Percentiles rank a stretch among this genome's conserved stretches.
These are phyloP conservation scores for Phytophthora sojae DNA, from an alignment of 352 stramenopile species.

Conservation along the genomic window DNA sequence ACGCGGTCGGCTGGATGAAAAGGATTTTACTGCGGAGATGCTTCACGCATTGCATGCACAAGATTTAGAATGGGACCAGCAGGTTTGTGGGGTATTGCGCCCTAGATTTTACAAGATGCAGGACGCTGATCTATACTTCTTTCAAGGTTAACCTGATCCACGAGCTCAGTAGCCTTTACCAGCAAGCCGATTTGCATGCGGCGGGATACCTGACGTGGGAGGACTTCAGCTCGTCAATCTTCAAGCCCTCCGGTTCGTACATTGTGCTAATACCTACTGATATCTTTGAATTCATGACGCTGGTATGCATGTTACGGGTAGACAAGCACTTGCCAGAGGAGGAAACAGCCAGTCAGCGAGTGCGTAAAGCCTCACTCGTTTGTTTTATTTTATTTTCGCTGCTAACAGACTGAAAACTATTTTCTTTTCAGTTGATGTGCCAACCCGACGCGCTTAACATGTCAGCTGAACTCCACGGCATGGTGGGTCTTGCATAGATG, in stretches of 20 bases:
- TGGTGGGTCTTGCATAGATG: slow-evolving; percentile 37
- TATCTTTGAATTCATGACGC: not conserved
- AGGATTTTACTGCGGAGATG: slow-evolving; percentile 57
- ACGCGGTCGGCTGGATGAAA: slow-evolving; percentile 38
- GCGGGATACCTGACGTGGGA: slow-evolving; percentile 46
- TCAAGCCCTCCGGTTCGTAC: slow-evolving; percentile 44
- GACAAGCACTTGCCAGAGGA: slow-evolving; percentile 11
- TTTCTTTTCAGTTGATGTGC: slow-evolving; percentile 28
- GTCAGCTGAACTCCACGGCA: slow-evolving; percentile 50
- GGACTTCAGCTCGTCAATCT: slow-evolving; percentile 57
- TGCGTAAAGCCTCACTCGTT: not conserved
- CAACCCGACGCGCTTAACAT: slow-evolving; percentile 47
- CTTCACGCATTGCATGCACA: slow-evolving; percentile 34
- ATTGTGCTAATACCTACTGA: not conserved
- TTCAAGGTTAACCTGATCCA: slow-evolving; percentile 42
- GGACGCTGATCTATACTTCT: not conserved
- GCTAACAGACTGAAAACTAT: not conserved
- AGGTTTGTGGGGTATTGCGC: slow-evolving; percentile 22
- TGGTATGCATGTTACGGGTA: not conserved
- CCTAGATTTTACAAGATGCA: too few relatives aligned
- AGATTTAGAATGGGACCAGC: slow-evolving; percentile 24
- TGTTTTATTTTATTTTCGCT: not conserved
- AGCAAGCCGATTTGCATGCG: slow-evolving; percentile 47
- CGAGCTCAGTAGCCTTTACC: slow-evolving; percentile 50
- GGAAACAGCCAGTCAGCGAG: slow-evolving; percentile 12